Evolutionary conservation across 345 rosid species (phyloP).

Genomic region (Eutrema yunnanense): DNA sequence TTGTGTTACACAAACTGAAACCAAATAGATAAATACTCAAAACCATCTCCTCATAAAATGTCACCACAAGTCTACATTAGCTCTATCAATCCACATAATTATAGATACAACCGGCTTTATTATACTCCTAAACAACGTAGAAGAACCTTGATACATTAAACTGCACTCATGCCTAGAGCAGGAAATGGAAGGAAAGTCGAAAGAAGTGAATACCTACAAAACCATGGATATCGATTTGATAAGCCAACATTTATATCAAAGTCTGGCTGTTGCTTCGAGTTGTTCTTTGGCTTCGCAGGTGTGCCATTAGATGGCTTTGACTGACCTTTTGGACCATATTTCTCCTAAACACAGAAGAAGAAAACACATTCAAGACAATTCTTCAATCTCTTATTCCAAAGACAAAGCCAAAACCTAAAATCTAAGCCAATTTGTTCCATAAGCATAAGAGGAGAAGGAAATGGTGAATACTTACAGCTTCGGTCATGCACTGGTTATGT

Average conservation of each 20-base stretch:
- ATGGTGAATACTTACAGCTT: slow-evolving; percentile 51
- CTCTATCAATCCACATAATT: background rate
- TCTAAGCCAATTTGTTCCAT: background rate
- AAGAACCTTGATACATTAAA: background rate
- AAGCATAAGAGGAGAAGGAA: background rate
- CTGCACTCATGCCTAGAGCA: background rate
- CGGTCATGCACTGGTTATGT: slow-evolving; percentile 85
- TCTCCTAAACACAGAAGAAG: slow-evolving; percentile 57
- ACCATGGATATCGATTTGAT: slow-evolving; percentile 84
- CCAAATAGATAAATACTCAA: background rate
- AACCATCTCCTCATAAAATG: background rate
- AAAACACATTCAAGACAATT: background rate
- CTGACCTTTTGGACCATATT: slow-evolving; percentile 86
- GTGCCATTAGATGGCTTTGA: slow-evolving; percentile 45
- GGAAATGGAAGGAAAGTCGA: background rate
- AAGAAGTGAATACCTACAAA: slow-evolving; percentile 64
- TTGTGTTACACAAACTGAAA: slow-evolving; percentile 74
- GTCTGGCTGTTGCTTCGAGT: slow-evolving; percentile 54
- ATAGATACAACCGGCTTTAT: too few species aligned
- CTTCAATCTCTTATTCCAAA: background rate
- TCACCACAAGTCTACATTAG: background rate
- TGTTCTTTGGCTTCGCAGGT: slow-evolving; percentile 55
- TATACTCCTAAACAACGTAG: background rate
- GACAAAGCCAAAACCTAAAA: background rate
- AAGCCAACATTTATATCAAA: slow-evolving; percentile 69